These are phyloP conservation scores for Pseudoturritis turrita DNA, from an alignment of 345 rosid genomes.

Conservation along the genomic window DNA sequence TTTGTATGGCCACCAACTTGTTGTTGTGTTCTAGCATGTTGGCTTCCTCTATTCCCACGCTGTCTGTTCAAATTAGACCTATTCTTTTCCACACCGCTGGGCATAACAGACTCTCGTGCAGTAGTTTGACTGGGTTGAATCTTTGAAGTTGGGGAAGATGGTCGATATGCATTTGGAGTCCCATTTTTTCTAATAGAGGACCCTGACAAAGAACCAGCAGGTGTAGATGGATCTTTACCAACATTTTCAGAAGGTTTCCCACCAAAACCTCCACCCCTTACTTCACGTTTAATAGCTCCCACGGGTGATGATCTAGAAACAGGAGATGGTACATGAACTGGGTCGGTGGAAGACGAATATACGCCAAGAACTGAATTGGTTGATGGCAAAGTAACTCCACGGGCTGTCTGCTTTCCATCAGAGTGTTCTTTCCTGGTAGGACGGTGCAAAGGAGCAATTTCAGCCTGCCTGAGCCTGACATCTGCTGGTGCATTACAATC, in stretches of 20 bases:
- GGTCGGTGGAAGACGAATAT: constrained; percentile 84
- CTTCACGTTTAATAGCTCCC: constrained; percentile 93
- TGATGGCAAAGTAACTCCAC: constrained; percentile 32
- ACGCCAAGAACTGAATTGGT: constrained; percentile 73
- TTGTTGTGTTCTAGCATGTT: constrained; percentile 21
- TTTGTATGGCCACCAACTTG: constrained; percentile 19
- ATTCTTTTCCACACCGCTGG: constrained; percentile 29
- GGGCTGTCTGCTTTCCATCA: constrained; percentile 2
- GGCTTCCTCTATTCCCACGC: constrained; percentile 27
- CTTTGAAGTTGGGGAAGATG: constrained; percentile 49
- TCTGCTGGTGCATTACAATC: not conserved
- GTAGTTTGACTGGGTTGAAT: constrained; percentile 40
- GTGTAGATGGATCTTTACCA: constrained; percentile 38
- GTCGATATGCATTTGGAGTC: constrained; percentile 54
- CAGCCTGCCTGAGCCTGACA: not conserved
- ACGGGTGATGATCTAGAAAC: constrained; percentile 69
- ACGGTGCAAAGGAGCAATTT: not conserved
- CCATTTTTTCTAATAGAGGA: constrained; percentile 44
- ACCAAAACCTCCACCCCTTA: constrained; percentile 73
- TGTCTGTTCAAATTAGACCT: constrained; percentile 49
- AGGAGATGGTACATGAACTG: constrained; percentile 95
- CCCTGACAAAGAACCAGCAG: constrained; percentile 40
- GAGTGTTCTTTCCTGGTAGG: constrained; percentile 6
- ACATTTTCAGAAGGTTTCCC: constrained; percentile 53
- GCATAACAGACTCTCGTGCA: constrained; percentile 42